Base-by-base conservation (phyloP, 306 rosid genomes). In the Cucurbita ficifolia region DNA sequence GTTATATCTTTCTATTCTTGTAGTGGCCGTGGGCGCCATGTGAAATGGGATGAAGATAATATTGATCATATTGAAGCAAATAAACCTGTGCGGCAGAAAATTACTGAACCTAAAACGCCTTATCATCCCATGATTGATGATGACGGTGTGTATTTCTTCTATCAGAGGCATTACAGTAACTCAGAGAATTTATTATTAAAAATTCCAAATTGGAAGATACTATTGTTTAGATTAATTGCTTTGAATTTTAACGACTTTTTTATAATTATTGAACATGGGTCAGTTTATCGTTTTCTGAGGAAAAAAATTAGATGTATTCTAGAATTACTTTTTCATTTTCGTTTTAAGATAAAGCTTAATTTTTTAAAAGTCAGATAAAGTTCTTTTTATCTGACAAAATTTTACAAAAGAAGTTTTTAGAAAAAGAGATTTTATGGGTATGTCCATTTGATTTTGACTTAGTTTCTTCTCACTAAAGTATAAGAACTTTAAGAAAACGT, bases 31-130 rank as follows among this genome's bases (percentile, higher is more conserved):
- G 87, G 96, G 38, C 89, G 86, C 14, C 74, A 8, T 49, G 99
- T 94, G 73, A 87, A 87, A 74, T 94, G 99, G 99, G 87, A 94
- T 57, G 99, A 94, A 81, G 88, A 52, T 60, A 94, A 94, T 85
- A 74, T 94, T 76, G 97, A 81, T 70, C 94, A 88, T 59, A 94
- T 94, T 82, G 99, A 94, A 82, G 97, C 99, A 70, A 91, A 80
- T 84, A 94, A 94, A 80, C 99, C 99, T 72, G 96, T 86, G 77
- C 84, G 99, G 86, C 99, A 94, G 92, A 94, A 94, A 84, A 94
- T 94, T 79, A 91, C 96, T 73, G 99, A 94, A 79, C 99, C 99
- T 0, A 94, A 94, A 89, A 94, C 99, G 46, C 99, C 99, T 43
- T 94, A 94, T 84, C 99, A 94, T 79, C 90, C 87, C 39, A 87